Evolutionary conservation across 2,329 filamentous ascomycete genomes (phyloP).

Genomic region (Sporothrix mexicana): DNA sequence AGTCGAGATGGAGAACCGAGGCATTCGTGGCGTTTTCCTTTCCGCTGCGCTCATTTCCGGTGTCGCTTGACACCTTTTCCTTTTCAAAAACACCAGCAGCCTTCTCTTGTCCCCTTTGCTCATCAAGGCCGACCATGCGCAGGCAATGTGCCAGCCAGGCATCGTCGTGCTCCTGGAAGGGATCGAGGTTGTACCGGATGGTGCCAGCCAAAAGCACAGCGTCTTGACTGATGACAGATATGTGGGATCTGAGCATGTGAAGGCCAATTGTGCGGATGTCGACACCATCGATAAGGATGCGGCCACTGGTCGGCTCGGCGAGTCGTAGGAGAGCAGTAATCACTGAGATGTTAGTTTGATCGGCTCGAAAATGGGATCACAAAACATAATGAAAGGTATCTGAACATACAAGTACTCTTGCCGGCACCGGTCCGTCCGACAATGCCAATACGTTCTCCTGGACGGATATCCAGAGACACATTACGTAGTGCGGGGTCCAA

Average conservation of each 20-base stretch:
- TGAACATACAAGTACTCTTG: conserved; percentile 64
- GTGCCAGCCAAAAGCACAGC: conserved; percentile 92
- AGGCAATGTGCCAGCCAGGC: conserved; percentile 87
- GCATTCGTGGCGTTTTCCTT: not conserved
- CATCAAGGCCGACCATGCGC: conserved; percentile 59
- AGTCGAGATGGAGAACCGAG: conserved; percentile 26
- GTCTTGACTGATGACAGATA: conserved; percentile 97
- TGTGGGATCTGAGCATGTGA: conserved; percentile 85
- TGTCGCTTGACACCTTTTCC: not conserved
- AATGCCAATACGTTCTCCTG: conserved; percentile 90
- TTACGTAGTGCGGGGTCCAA: conserved; percentile 75
- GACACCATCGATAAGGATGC: conserved; percentile 85
- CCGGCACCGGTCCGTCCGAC: conserved; percentile 94
- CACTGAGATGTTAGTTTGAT: conserved; percentile 60
- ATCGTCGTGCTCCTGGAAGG: conserved; percentile 85
- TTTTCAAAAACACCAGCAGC: not conserved
- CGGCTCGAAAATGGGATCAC: not conserved
- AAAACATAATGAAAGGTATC: not conserved
- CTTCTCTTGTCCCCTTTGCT: not conserved
- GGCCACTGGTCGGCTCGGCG: conserved; percentile 85
- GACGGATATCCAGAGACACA: conserved; percentile 82
- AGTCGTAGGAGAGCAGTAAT: conserved; percentile 91
- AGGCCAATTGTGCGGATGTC: conserved; percentile 88
- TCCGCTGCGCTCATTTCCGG: not conserved
- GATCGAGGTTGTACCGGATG: conserved; percentile 91